phyloP scores from a whole-genome alignment of 495 filamentous ascomycete genomes.

The Hypoxylon perforatum region DNA sequence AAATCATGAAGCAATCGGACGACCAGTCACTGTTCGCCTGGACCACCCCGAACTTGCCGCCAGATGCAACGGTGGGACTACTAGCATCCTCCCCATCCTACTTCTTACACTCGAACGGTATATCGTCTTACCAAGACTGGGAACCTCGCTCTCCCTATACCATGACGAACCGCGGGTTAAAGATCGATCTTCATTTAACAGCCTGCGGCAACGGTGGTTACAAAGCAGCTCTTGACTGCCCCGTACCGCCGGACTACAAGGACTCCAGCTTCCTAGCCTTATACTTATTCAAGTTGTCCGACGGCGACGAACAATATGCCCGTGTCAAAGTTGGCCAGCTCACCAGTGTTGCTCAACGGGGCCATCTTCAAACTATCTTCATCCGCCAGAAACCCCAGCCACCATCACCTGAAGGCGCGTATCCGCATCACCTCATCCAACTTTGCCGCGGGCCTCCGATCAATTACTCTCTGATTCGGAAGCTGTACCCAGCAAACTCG shows the following conservation, averaged over 20 bases:
- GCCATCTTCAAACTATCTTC: conserved; percentile 24
- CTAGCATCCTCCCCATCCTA: conserved; percentile 6
- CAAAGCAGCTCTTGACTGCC: conserved; percentile 24
- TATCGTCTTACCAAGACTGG: conserved; percentile 27
- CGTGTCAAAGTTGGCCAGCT: conserved; percentile 20
- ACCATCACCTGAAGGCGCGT: conserved; percentile 12
- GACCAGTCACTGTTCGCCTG: conserved; percentile 33
- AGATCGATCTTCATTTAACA: conserved; percentile 21
- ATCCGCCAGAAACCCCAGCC: conserved; percentile 27
- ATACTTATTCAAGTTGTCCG: conserved; percentile 25
- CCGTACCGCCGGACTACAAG: conserved; percentile 29
- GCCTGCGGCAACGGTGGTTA: conserved; percentile 4
- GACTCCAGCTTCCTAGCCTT: conserved; percentile 29
- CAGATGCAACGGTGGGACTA: conserved; percentile 6
- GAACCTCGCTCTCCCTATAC: conserved; percentile 22
- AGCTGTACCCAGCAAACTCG: background rate
- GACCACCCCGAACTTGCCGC: conserved; percentile 12
- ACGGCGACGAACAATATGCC: conserved; percentile 27
- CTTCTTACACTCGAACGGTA: conserved; percentile 11
- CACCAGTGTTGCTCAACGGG: conserved; percentile 18
- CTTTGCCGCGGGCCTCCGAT: conserved; percentile 6
- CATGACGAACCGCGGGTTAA: conserved; percentile 24
- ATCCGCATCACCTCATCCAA: conserved; percentile 22
- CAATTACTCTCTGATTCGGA: conserved; percentile 8
- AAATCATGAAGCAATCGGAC: conserved; percentile 24